Conservation (phyloP, 108 stramenopile genomes). For the Nitzschia palea region DNA sequence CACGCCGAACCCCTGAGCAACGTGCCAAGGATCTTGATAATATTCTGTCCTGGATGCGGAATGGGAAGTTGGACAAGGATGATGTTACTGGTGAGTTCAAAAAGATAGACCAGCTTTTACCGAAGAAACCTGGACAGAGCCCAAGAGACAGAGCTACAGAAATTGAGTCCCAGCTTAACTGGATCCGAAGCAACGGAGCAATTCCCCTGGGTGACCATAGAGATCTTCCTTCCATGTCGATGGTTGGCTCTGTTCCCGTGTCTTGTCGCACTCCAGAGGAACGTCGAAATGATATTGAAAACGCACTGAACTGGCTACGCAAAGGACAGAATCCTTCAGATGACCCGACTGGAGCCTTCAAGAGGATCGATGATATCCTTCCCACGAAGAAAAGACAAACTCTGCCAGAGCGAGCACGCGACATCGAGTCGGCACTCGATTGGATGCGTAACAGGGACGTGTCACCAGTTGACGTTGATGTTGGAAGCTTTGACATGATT, state of each 20-base stretch:
- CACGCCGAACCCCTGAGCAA: conserved; percentile 23
- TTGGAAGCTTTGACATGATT: conserved; percentile 11
- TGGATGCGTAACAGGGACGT: conserved; percentile 27
- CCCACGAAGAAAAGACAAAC: conserved; percentile 7
- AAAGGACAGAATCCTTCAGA: neutral
- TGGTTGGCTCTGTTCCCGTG: conserved; percentile 22
- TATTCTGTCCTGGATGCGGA: conserved; percentile 27
- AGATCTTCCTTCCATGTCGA: conserved; percentile 11
- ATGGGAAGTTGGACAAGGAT: conserved; percentile 13
- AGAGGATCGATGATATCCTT: conserved; percentile 20
- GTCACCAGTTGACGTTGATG: conserved; percentile 4
- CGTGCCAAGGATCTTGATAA: conserved; percentile 13
- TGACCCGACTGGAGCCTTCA: conserved; percentile 24
- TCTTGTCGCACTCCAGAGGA: conserved; percentile 30
- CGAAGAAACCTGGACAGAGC: conserved; percentile 5
- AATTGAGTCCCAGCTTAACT: conserved; percentile 31
- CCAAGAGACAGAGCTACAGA: conserved; percentile 13
- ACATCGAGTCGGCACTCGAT: conserved; percentile 28
- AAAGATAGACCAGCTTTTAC: conserved; percentile 18
- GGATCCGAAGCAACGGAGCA: conserved; percentile 13
- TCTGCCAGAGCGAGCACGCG: conserved; percentile 16
- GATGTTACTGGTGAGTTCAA: conserved; percentile 32
- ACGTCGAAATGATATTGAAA: conserved; percentile 22
- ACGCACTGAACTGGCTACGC: conserved; percentile 18
- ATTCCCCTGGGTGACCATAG: conserved; percentile 2